phyloP scores from a whole-genome alignment of 768 basidiomycete genomes.

The Boletus rex-veris region DNA sequence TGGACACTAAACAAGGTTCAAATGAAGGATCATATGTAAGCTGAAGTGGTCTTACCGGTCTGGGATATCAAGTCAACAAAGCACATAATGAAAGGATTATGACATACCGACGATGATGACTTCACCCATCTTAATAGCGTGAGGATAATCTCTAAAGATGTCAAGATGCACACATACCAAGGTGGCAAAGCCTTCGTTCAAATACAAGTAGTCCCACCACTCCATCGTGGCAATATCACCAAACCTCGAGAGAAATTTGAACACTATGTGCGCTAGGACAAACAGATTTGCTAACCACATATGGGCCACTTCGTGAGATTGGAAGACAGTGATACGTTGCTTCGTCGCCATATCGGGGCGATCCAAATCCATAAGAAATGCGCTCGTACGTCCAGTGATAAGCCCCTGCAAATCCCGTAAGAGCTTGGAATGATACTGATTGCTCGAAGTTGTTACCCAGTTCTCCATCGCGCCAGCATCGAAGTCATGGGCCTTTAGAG shows the following conservation, averaged over 20 bases:
- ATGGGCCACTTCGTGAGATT: slow-evolving; percentile 85
- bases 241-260: slow-evolving; percentile 49
- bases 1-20: slow-evolving; percentile 47
- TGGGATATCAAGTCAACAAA: slow-evolving; percentile 24
- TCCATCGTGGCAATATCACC: slow-evolving; percentile 93
- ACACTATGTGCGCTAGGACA: neutral
- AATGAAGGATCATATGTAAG: neutral
- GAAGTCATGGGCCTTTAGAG: slow-evolving; percentile 70
- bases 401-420: slow-evolving; percentile 50
- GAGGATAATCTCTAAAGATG: neutral
- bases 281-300: slow-evolving; percentile 53
- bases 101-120: slow-evolving; percentile 71
- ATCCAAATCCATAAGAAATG: slow-evolving; percentile 76
- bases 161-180: slow-evolving; percentile 47
- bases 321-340: slow-evolving; percentile 73
- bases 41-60: slow-evolving; percentile 47
- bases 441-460: slow-evolving; percentile 45
- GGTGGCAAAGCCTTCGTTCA: slow-evolving; percentile 89
- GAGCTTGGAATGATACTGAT: neutral
- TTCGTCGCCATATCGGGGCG: slow-evolving; percentile 68
- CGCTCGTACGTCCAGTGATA: slow-evolving; percentile 84
- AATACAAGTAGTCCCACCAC: slow-evolving; percentile 85
- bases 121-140: slow-evolving; percentile 68
- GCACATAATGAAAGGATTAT: neutral
- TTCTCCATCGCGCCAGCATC: slow-evolving; percentile 94